These are phyloP conservation scores for Emericellopsis terricola DNA, from an alignment of 495 filamentous ascomycete species.

Conservation along the genomic window DNA sequence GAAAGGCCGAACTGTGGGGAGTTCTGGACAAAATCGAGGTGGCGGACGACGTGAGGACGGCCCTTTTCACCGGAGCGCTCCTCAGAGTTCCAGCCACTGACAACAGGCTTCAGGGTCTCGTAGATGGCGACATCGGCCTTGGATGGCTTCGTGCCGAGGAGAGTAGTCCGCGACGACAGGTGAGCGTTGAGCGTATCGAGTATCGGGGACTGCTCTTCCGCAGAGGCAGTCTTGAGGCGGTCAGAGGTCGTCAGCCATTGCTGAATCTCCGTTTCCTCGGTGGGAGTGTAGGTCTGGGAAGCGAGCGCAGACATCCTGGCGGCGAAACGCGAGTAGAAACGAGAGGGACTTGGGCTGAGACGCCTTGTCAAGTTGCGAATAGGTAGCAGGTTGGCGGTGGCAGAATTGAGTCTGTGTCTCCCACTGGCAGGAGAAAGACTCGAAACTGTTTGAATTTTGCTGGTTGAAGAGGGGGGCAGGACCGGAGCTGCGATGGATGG, in stretches of 20 bases:
- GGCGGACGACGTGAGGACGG: conserved; percentile 79
- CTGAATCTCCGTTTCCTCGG: conserved; percentile 69
- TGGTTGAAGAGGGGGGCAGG: too few relatives aligned
- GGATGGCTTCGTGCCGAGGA: conserved; percentile 80
- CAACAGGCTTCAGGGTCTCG: conserved; percentile 56
- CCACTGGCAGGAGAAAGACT: too few relatives aligned
- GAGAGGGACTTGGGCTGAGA: conserved; percentile 11
- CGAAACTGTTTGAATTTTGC: too few relatives aligned
- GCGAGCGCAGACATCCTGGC: conserved; percentile 45
- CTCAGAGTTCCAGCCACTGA: conserved; percentile 68
- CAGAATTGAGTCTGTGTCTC: too few relatives aligned
- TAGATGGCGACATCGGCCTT: conserved; percentile 81
- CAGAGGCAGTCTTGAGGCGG: conserved; percentile 33
- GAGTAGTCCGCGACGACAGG: conserved; percentile 72
- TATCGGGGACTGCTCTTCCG: conserved; percentile 42
- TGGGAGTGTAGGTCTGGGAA: conserved; percentile 45
- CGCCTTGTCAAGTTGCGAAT: conserved; percentile 21
- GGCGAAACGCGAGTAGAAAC: conserved; percentile 8
- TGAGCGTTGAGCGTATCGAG: conserved; percentile 67
- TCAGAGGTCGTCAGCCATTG: conserved; percentile 68
- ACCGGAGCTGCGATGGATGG: too few relatives aligned
- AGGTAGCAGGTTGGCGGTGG: conserved; percentile 31
- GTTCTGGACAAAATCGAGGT: conserved; percentile 90
- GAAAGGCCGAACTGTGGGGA: conserved; percentile 55
- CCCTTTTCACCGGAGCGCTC: conserved; percentile 82